Percentiles rank a stretch among this genome's conserved stretches.
These are phyloP conservation scores for Hymenoscyphus infarciens DNA, from an alignment of 2,329 filamentous ascomycete genomes.

Conservation along the genomic window DNA sequence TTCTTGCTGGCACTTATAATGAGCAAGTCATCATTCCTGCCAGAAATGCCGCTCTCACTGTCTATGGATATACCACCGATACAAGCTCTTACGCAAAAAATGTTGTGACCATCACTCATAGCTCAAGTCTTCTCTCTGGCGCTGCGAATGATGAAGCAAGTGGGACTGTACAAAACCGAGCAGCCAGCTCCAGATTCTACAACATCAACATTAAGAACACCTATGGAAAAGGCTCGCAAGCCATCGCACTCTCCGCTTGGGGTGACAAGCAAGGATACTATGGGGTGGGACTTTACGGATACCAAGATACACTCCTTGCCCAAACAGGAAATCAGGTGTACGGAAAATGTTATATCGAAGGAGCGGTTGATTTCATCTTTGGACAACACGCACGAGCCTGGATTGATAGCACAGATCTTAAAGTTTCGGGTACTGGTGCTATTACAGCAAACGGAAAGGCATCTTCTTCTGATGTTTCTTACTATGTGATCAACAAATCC, in stretches of 20 bases:
- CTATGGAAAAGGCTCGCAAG: conserved; percentile 48
- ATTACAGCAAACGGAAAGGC: conserved; percentile 46
- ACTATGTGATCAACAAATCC: conserved; percentile 55
- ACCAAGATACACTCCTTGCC: conserved; percentile 52
- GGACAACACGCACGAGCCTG: conserved; percentile 49
- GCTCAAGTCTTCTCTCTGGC: conserved; percentile 40
- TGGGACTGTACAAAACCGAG: conserved; percentile 32
- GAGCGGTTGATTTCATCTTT: conserved; percentile 59
- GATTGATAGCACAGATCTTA: conserved; percentile 49
- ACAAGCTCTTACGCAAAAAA: conserved; percentile 47
- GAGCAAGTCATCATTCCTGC: conserved; percentile 54
- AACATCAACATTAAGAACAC: conserved; percentile 56
- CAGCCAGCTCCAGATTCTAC: conserved; percentile 52
- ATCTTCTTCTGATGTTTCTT: conserved; percentile 40
- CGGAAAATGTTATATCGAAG: conserved; percentile 52
- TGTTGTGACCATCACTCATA: conserved; percentile 45
- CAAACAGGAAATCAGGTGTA: conserved; percentile 53
- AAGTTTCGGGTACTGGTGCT: conserved; percentile 43
- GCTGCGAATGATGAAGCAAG: conserved; percentile 42
- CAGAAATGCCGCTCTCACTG: conserved; percentile 45
- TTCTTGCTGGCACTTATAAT: conserved; percentile 52
- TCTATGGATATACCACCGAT: conserved; percentile 52
- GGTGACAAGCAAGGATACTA: conserved; percentile 54
- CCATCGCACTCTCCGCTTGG: conserved; percentile 51
- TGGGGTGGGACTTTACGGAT: conserved; percentile 50